Conservation (phyloP, 805 yeast species). For the Ogataea trehalophila region DNA sequence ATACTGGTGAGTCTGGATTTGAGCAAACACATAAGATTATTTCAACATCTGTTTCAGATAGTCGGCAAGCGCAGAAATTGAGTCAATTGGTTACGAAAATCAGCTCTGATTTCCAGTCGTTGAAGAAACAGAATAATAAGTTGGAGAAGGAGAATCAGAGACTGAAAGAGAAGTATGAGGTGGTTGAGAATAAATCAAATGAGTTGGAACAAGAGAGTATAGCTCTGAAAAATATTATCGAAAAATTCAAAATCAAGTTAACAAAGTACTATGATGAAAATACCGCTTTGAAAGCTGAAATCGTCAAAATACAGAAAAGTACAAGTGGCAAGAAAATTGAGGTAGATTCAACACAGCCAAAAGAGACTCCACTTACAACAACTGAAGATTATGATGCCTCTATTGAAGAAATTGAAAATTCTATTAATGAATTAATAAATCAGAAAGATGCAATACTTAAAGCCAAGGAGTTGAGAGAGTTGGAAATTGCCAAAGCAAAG, state of each 20-base stretch:
- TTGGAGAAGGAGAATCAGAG: conserved; percentile 5
- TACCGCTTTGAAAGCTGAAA: conserved; percentile 8
- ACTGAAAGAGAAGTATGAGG: neutral
- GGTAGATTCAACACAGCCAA: too few relatives aligned
- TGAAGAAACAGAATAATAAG: conserved; percentile 2
- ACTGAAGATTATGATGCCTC: neutral
- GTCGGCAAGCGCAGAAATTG: neutral
- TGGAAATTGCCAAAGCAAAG: too few relatives aligned
- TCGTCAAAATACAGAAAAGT: neutral
- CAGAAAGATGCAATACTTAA: neutral
- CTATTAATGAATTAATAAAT: neutral
- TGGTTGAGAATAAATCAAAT: neutral
- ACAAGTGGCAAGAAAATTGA: neutral
- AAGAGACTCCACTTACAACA: neutral
- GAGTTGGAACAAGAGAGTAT: conserved; percentile 7
- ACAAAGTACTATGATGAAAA: conserved; percentile 16
- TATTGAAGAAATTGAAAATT: neutral
- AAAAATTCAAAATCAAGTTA: conserved; percentile 11
- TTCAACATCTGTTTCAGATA: neutral
- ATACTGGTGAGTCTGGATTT: conserved; percentile 6
- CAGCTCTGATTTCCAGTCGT: conserved; percentile 4
- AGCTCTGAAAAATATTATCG: neutral
- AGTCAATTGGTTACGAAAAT: conserved; percentile 10
- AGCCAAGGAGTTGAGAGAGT: neutral
- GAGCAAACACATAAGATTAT: conserved; percentile 15